Evolutionary conservation across 139 green algal genomes (phyloP).

Genomic region (Axilococcus clingmanii): DNA sequence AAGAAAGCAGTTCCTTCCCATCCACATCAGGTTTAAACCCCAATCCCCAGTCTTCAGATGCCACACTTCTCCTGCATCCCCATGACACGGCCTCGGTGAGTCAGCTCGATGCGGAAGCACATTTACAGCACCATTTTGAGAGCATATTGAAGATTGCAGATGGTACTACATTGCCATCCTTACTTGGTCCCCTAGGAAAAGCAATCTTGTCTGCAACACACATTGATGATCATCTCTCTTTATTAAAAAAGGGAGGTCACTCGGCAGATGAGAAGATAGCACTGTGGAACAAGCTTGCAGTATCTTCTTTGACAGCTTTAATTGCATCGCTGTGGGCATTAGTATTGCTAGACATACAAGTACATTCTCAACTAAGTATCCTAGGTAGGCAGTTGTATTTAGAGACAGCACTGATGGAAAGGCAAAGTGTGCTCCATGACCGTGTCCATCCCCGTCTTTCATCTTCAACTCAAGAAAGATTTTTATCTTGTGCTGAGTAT

Average conservation of each 20-base stretch:
- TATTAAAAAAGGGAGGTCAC: background rate
- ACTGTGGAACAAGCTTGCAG: constrained; percentile 47
- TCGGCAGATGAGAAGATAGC: constrained; percentile 32
- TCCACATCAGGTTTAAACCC: background rate
- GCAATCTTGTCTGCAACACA: constrained; percentile 26
- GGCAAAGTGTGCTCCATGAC: background rate
- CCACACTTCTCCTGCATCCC: too few relatives aligned
- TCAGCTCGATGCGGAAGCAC: constrained; percentile 7
- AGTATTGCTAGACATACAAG: constrained; percentile 53
- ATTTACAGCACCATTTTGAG: constrained; percentile 51
- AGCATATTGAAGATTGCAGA: constrained; percentile 58
- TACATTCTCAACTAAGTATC: constrained; percentile 70
- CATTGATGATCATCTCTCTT: constrained; percentile 28
- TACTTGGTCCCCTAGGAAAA: constrained; percentile 38
- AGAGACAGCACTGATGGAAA: constrained; percentile 35
- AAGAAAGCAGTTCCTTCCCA: background rate
- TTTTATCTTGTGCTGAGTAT: constrained; percentile 37
- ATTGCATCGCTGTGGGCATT: constrained; percentile 46
- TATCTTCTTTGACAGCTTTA: constrained; percentile 31
- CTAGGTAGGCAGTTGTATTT: constrained; percentile 65
- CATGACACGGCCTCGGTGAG: too few relatives aligned
- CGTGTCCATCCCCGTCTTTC: constrained; percentile 4
- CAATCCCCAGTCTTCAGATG: background rate
- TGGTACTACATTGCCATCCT: constrained; percentile 51
- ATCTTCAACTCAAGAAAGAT: constrained; percentile 28